A percentile compares a stretch with the other conserved stretches of the same genome.
Evolutionary conservation across 2,329 filamentous ascomycete genomes (phyloP).

Genomic region (Talaromyces sp.): DNA sequence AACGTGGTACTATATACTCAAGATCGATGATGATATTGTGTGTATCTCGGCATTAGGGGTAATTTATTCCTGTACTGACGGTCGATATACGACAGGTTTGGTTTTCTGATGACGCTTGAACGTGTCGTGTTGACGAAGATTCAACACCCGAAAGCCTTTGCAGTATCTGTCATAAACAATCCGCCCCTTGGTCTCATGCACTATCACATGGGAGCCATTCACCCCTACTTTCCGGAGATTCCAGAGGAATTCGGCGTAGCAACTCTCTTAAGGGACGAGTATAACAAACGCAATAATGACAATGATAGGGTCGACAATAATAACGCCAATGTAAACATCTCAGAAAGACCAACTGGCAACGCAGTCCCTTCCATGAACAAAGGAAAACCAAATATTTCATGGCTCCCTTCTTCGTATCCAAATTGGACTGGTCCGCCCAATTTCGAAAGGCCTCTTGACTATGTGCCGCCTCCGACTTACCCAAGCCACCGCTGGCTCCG

Average conservation of each 20-base stretch:
- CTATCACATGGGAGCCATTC: conserved; percentile 1
- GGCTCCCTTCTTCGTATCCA: neutral
- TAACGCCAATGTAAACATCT: no score
- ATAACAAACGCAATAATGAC: neutral
- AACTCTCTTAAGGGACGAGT: neutral
- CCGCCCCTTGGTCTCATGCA: conserved; percentile 1
- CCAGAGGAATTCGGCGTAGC: neutral
- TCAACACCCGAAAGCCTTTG: neutral
- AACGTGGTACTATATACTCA: conserved; percentile 2
- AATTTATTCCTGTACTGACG: neutral
- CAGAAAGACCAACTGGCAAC: neutral
- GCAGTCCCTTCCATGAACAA: neutral
- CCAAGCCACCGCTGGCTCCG: conserved; percentile 1
- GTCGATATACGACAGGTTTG: neutral
- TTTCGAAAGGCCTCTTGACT: neutral
- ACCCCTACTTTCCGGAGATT: neutral
- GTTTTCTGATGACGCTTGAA: conserved; percentile 1
- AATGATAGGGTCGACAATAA: no score
- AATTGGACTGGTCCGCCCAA: neutral
- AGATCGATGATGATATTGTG: conserved; percentile 4
- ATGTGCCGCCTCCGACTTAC: neutral
- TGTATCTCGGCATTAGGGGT: neutral
- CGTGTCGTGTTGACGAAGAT: neutral
- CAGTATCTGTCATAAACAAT: neutral
- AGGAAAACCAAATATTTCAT: neutral